A percentile compares a stretch with the other conserved stretches of the same genome.
Conservation (phyloP, 306 rosid genomes). For the Betula pendula region DNA sequence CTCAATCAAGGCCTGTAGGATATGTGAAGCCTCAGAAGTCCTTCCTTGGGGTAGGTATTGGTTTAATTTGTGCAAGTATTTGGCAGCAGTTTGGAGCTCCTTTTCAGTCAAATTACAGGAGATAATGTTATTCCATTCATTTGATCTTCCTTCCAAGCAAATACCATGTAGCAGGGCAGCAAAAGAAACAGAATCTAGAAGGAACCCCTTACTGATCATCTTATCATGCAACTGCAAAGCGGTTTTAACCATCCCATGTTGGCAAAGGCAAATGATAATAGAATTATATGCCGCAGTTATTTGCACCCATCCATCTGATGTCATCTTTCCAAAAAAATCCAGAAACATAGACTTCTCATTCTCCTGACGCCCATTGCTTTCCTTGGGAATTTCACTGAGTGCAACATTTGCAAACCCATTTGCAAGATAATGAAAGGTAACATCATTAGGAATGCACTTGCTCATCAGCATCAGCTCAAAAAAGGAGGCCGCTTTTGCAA, state of each 20-base stretch:
- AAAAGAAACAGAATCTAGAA: constrained; percentile 56
- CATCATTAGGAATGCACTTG: constrained; percentile 70
- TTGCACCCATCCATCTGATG: constrained; percentile 60
- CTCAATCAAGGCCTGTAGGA: constrained; percentile 57
- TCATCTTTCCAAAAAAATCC: constrained; percentile 59
- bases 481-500: constrained; percentile 58
- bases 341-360: constrained; percentile 43
- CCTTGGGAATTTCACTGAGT: constrained; percentile 15
- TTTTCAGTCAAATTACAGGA: constrained; percentile 41
- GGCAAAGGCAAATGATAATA: constrained; percentile 67
- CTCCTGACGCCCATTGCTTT: constrained; percentile 28
- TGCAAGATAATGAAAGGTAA: constrained; percentile 64
- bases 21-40: constrained; percentile 56
- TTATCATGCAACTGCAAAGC: constrained; percentile 56
- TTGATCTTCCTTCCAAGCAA: constrained; percentile 59
- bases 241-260: constrained; percentile 62
- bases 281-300: constrained; percentile 64
- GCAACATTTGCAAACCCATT: constrained; percentile 61
- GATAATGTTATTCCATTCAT: constrained; percentile 63
- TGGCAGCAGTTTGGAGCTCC: constrained; percentile 57
- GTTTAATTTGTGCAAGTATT: constrained; percentile 62
- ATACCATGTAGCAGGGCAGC: constrained; percentile 66
- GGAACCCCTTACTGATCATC: constrained; percentile 53
- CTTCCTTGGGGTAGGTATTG: constrained; percentile 47
- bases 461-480: constrained; percentile 73